Conservation (phyloP, 2,329 filamentous ascomycete species). For the Pseudopithomyces chartarum region DNA sequence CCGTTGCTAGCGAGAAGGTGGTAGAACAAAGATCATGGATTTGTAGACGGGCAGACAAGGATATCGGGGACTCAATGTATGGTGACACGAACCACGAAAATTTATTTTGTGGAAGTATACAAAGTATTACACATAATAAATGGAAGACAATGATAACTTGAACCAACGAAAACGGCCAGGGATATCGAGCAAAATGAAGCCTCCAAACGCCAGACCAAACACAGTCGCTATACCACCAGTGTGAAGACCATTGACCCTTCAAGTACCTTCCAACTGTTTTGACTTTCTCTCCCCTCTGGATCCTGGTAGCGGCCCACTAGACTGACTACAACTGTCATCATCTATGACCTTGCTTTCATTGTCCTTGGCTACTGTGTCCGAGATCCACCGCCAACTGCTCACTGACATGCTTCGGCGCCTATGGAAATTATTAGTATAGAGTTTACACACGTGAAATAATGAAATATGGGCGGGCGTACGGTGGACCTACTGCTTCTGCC, state of each 20-base stretch:
- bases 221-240: not conserved
- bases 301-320: constrained; percentile 8
- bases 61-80: not conserved
- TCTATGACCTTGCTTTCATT: not conserved
- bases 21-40: not conserved
- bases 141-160: not conserved
- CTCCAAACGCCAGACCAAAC: not conserved
- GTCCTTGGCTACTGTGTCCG: constrained; percentile 8
- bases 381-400: constrained; percentile 15
- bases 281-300: constrained; percentile 1
- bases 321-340: constrained; percentile 2
- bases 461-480: not conserved
- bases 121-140: not conserved
- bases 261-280: not conserved
- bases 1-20: not conserved
- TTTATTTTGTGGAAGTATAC: not conserved
- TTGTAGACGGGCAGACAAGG: not conserved
- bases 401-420: constrained; percentile 9
- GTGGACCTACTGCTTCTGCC: constrained; percentile 19
- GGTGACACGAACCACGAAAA: not conserved
- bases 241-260: not conserved
- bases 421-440: not conserved
- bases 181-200: constrained; percentile 7
- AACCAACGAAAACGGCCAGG: constrained; percentile 1
- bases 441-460: not conserved